Evolutionary conservation across 768 basidiomycete species (phyloP).

Genomic region (Lactarius pseudohatsudake): DNA sequence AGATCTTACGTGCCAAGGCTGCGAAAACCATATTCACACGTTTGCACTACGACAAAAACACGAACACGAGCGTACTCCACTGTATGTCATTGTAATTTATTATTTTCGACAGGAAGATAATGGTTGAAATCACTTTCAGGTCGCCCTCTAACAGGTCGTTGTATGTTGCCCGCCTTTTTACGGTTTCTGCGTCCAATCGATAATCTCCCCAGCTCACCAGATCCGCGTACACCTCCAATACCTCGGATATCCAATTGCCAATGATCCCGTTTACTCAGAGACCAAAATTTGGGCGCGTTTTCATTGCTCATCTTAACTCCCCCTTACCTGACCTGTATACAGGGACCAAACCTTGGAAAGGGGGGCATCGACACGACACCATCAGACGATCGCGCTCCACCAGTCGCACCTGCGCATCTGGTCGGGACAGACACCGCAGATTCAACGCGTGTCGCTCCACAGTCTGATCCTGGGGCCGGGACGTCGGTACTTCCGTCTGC

Average conservation of each 20-base stretch:
- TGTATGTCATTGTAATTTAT: conserved; percentile 49
- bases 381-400: conserved; percentile 61
- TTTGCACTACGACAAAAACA: conserved; percentile 74
- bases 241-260: conserved; percentile 90
- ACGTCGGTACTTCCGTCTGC: conserved; percentile 4
- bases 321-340: neutral
- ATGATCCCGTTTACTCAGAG: conserved; percentile 92
- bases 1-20: conserved; percentile 44
- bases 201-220: conserved; percentile 72
- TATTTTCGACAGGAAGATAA: neutral
- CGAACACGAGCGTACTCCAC: conserved; percentile 82
- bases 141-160: conserved; percentile 87
- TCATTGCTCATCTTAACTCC: neutral
- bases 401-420: conserved; percentile 49
- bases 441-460: neutral
- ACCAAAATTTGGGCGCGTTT: conserved; percentile 68
- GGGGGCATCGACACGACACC: conserved; percentile 80
- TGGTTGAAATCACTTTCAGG: conserved; percentile 45
- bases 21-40: conserved; percentile 88
- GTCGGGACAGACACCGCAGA: conserved; percentile 34
- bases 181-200: neutral
- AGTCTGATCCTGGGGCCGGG: neutral
- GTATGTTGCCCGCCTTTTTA: conserved; percentile 49
- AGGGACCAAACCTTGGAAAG: conserved; percentile 74
- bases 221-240: conserved; percentile 96